Conservation (phyloP, 73 alveolate genomes). For the Diophrys appendiculata region DNA sequence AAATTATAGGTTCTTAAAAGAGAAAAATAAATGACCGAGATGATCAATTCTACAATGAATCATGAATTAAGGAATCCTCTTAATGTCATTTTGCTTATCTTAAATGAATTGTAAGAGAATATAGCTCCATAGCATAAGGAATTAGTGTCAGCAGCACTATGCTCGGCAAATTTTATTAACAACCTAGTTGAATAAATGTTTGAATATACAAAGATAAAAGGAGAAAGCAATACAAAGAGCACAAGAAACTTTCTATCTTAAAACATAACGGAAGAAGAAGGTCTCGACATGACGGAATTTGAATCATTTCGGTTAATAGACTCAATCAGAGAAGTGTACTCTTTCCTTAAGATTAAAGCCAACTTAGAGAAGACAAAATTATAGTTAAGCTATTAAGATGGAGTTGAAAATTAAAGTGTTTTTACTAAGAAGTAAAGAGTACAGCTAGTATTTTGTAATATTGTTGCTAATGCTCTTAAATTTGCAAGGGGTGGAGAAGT, state of each 20-base stretch:
- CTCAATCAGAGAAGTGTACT: not conserved
- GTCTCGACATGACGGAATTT: too few species aligned
- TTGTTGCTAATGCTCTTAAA: not conserved
- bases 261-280: too few species aligned
- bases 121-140: too few species aligned
- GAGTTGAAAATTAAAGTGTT: not conserved
- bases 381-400: not conserved
- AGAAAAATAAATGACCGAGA: not conserved
- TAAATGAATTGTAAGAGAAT: too few species aligned
- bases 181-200: too few species aligned
- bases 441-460: not conserved
- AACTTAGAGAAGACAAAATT: not conserved
- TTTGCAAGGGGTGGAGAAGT: not conserved
- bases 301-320: too few species aligned
- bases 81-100: too few species aligned
- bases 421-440: not conserved
- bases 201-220: too few species aligned
- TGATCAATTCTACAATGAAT: not conserved
- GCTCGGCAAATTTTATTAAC: too few species aligned
- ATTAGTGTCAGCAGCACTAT: too few species aligned
- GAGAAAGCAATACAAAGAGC: too few species aligned
- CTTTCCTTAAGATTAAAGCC: not conserved
- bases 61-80: not conserved
- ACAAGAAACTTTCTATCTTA: too few species aligned
- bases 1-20: not conserved